These are phyloP conservation scores for Sordaria brevicollis DNA, from an alignment of 495 filamentous ascomycete genomes.

Conservation along the genomic window DNA sequence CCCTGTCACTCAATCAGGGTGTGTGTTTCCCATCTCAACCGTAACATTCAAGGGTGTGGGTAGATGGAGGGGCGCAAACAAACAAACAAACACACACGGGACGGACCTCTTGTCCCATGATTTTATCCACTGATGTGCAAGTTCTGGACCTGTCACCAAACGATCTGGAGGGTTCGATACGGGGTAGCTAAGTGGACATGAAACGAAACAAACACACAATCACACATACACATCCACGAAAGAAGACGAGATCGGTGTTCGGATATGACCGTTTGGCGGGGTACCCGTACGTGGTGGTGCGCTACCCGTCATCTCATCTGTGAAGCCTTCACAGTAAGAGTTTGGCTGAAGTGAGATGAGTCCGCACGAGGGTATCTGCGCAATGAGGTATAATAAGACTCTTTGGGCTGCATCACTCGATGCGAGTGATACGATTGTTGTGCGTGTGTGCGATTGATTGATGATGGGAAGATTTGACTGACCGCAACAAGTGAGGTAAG, in stretches of 20 bases:
- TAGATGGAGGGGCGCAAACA: not conserved
- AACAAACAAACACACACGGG: not conserved
- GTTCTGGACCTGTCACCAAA: not conserved
- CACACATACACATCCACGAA: not conserved
- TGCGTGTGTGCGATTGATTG: not conserved
- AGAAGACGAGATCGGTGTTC: not conserved
- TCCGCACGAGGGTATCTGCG: not conserved
- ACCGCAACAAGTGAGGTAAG: not conserved
- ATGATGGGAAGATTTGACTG: not conserved
- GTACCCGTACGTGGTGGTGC: too few species aligned
- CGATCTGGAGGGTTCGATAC: not conserved
- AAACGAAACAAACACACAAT: not conserved
- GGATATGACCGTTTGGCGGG: not conserved
- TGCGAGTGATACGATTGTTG: not conserved
- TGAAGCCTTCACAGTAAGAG: not conserved
- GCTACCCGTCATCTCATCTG: not conserved
- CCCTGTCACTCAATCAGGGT: not conserved
- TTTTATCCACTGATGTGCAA: not conserved
- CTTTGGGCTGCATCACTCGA: not conserved
- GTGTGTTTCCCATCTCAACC: not conserved
- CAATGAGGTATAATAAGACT: not conserved
- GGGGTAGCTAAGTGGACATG: not conserved
- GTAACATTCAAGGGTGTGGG: not conserved
- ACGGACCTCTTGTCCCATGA: not conserved
- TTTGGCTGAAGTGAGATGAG: not conserved